Base-by-base conservation (phyloP, 352 stramenopile species). In the Phytophthora pistaciae region DNA sequence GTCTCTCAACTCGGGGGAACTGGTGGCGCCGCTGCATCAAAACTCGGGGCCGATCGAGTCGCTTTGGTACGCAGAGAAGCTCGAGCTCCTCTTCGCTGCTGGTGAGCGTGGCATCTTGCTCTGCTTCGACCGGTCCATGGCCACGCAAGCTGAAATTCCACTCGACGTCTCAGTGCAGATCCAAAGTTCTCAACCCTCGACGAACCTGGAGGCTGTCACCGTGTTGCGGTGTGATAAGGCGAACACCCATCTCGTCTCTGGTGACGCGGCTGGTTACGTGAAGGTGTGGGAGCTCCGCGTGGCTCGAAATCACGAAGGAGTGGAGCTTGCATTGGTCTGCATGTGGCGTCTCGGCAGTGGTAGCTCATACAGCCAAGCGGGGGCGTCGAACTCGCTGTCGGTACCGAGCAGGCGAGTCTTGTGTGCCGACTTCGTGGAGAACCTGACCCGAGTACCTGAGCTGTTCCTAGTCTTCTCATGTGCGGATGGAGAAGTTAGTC, bases 1-100 rank as follows among this genome's bases (percentile, higher is more conserved):
- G 87, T 92, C 85, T 27, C 77, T 94, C 64, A 94, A 94, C 64
- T 93, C 87, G 7, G 84, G 87, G 20, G 85, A 94, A 38, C 75
- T 90, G 27, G 77, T 94, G 6, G 73, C 82, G 3, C 80, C 85
- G 18, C 67, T 91, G 7, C 82, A 93, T 61, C 83, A 93, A 52
- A 90, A 81, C 50, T 38, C 65, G 1, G 85, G 85, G 0, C 83
- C 84, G 0, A 94, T 94, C 56, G 87, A 94, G 33, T 62, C 82
- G 1, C 88, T 94, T 70, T 82, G 70, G 44, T 94, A 93, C 60
- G 85, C 83, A 0, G 73, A 85, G 29, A 92, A 91, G 62, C 75
- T 94, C 42, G 85, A 94, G 53, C 65, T 94, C 56, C 71, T 94
- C 25, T 83, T 94, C 31, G 87, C 85, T 11, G 86, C 78, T 25